Base-by-base conservation (phyloP, 345 rosid species). In the Gynandropsis gynandra region DNA sequence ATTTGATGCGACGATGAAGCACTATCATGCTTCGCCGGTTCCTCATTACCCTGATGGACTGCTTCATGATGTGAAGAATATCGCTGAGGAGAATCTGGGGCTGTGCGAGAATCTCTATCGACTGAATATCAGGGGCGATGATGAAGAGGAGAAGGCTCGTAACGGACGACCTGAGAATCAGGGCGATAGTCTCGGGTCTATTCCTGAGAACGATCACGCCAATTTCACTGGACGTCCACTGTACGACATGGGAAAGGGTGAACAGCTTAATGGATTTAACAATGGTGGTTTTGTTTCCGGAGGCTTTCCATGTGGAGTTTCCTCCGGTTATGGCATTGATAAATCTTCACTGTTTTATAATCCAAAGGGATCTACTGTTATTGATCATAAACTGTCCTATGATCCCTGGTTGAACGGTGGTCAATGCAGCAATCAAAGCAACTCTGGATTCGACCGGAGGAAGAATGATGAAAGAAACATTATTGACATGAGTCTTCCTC, bases 61-160 rank as follows among this genome's bases (percentile, higher is more conserved):
- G 41, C 8, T 37, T 37, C 41, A 10, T 13, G 52, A 36, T 31
- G 55, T 37, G 5, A 58, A 58, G 55, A 59, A 33, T 32, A 12
- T 31, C n/a, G 9, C 18, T 21, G 33, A 37, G 47, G 58, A 61
- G 38, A 58, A 44, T 32, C 13, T 29, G 4, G 17, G 47, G 49
- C 42, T 64, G 1, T 57, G 29, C 2, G 59, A 58, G 15, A 50
- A 37, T 15, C 20, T 65, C 38, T 4, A 44, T 38, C 63, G 44
- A 7, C 16, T 52, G 21, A 57, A 58, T 19, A 46, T 58, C 18
- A 42, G 36, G 24, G 53, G 58, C 13, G 59, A 40, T 38, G 29
- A 38, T 4, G 54, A 41, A 29, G 49, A 50, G 9, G 38, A 39
- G 13, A 61, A 47, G 4, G 18, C n/a, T 36, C 9, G 36, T 45